A percentile compares a stretch with the other conserved stretches of the same genome.
These are phyloP conservation scores for Polychaeton citri DNA, from an alignment of 2,329 filamentous ascomycete species.

Conservation along the genomic window DNA sequence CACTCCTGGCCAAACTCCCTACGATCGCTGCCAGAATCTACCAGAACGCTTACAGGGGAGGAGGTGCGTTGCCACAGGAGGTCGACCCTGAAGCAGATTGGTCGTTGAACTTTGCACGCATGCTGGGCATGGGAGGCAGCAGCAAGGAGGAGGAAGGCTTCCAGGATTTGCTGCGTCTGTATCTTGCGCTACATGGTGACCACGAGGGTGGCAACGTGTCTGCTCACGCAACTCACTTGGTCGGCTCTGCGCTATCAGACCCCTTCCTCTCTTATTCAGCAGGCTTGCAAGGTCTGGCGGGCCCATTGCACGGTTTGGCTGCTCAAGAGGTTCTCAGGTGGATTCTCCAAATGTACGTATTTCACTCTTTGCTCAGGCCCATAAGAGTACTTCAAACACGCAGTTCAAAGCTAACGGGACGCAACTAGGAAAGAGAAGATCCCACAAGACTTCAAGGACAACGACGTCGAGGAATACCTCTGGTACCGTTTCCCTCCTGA, in stretches of 20 bases:
- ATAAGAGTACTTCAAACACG: too few relatives aligned
- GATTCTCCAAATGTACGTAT: slow-evolving; percentile 72
- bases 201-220: slow-evolving; percentile 98
- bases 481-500: too few relatives aligned
- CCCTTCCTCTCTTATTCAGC: slow-evolving; percentile 94
- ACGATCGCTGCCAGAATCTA: slow-evolving; percentile 97
- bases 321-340: slow-evolving; percentile 95
- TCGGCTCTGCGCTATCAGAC: slow-evolving; percentile 86
- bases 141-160: slow-evolving; percentile 73
- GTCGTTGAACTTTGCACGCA: slow-evolving; percentile 96
- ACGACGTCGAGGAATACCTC: slow-evolving; percentile 77
- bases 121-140: slow-evolving; percentile 73
- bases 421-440: slow-evolving; percentile 50
- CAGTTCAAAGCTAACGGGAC: too few relatives aligned
- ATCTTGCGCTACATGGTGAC: slow-evolving; percentile 92
- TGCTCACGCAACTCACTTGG: slow-evolving; percentile 86
- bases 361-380: too few relatives aligned
- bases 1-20: slow-evolving; percentile 86
- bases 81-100: slow-evolving; percentile 82
- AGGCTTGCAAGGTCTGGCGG: slow-evolving; percentile 85
- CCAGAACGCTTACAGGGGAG: slow-evolving; percentile 68
- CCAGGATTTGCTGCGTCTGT: slow-evolving; percentile 86
- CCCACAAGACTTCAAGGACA: slow-evolving; percentile 60
- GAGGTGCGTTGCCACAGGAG: slow-evolving; percentile 61
- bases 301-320: slow-evolving; percentile 84